Evolutionary conservation across 768 basidiomycete genomes (phyloP).

Genomic region (Russula emetica): DNA sequence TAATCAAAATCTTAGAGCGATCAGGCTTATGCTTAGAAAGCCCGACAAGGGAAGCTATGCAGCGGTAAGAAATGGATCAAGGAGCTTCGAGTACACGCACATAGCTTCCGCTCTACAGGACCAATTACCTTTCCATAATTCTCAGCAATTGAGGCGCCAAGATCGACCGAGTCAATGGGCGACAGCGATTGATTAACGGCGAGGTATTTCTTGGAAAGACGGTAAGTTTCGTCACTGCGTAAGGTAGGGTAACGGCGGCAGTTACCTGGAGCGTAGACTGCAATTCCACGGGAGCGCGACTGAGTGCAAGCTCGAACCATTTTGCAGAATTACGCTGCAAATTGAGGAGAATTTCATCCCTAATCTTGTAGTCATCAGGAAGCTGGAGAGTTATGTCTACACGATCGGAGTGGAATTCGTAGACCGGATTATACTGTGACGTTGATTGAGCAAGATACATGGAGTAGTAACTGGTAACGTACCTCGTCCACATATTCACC

Average conservation of each 20-base stretch:
- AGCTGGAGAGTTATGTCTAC: conserved; percentile 71
- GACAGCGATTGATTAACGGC: conserved; percentile 64
- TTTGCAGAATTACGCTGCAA: conserved; percentile 66
- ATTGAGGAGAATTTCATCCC: conserved; percentile 78
- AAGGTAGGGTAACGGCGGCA: background rate
- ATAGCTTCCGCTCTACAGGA: conserved; percentile 66
- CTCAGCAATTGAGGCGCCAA: conserved; percentile 88
- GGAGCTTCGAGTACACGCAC: conserved; percentile 42
- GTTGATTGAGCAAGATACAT: background rate
- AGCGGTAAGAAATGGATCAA: background rate
- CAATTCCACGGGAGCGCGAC: conserved; percentile 86
- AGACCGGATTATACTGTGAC: conserved; percentile 78
- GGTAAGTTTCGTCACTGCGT: conserved; percentile 1
- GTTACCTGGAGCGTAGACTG: conserved; percentile 86
- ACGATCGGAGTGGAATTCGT: conserved; percentile 77
- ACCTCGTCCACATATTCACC: conserved; percentile 92
- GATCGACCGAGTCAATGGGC: conserved; percentile 73
- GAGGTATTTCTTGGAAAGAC: conserved; percentile 70
- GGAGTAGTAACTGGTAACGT: conserved; percentile 24
- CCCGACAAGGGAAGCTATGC: conserved; percentile 49
- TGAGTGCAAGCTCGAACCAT: conserved; percentile 86
- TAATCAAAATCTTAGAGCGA: conserved; percentile 72
- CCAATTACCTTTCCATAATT: conserved; percentile 80
- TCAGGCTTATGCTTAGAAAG: conserved; percentile 70
- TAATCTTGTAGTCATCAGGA: conserved; percentile 78